A percentile compares a stretch with the other conserved stretches of the same genome.
phyloP scores from a whole-genome alignment of 2,329 filamentous ascomycete genomes.

The Graphilbum sp. region DNA sequence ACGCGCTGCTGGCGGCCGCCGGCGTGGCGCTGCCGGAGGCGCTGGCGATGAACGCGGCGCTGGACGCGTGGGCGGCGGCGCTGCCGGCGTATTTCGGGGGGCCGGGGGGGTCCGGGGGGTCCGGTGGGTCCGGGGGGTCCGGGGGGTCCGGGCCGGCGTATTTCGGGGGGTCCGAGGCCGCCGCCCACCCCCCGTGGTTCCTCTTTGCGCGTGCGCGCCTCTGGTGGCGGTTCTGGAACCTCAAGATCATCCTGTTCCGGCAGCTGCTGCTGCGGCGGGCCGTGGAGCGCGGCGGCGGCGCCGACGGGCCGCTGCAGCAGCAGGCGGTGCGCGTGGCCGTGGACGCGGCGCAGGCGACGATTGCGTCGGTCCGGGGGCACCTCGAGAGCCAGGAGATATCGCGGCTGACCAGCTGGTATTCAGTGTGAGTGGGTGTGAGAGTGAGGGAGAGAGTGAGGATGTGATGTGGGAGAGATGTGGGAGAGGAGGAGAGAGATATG shows the following conservation, averaged over 20 bases:
- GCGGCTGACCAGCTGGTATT: conserved; percentile 1
- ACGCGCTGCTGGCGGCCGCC: conserved; percentile 1
- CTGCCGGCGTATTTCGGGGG: conserved; percentile 1
- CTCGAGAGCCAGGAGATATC: neutral
- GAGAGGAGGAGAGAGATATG: too few species aligned
- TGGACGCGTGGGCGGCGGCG: neutral
- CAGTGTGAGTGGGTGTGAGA: neutral
- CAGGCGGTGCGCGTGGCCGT: conserved; percentile 1
- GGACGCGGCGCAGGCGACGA: neutral
- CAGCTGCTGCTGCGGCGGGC: conserved; percentile 1
- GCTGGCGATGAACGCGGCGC: conserved; percentile 1
- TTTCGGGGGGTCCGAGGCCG: neutral
- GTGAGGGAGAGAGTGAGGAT: too few species aligned
- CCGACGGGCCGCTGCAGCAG: neutral
- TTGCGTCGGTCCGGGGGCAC: conserved; percentile 1
- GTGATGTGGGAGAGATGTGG: too few species aligned
- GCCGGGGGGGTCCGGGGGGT: neutral
- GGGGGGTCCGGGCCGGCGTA: neutral
- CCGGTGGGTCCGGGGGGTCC: conserved; percentile 1
- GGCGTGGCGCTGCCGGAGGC: neutral
- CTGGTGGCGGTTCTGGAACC: conserved; percentile 5
- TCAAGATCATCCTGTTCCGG: conserved; percentile 4
- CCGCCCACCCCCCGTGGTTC: too few species aligned
- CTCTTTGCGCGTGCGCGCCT: neutral
- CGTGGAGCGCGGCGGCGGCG: neutral